These are phyloP conservation scores for Knufia fluminis DNA, from an alignment of 2,329 filamentous ascomycete species.

Conservation along the genomic window DNA sequence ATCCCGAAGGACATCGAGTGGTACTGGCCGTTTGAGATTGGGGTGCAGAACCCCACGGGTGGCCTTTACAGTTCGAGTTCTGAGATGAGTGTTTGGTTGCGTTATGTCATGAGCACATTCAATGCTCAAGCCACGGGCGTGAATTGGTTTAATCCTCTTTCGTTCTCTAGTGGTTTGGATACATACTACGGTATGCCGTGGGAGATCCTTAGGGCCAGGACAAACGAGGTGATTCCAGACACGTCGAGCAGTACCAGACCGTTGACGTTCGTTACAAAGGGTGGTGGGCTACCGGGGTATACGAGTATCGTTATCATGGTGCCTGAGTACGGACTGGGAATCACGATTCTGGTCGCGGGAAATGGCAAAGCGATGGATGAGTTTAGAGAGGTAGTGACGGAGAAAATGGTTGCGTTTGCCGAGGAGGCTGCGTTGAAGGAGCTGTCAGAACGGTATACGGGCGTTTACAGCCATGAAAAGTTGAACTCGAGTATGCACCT, in stretches of 20 bases:
- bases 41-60: slow-evolving; percentile 24
- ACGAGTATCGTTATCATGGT: slow-evolving; percentile 31
- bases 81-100: slow-evolving; percentile 37
- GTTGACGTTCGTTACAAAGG: slow-evolving; percentile 39
- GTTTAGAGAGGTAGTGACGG: neutral
- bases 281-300: slow-evolving; percentile 36
- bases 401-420: neutral
- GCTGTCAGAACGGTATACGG: neutral
- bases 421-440: neutral
- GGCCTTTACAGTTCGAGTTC: slow-evolving; percentile 35
- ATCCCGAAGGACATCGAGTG: slow-evolving; percentile 15
- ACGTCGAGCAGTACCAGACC: slow-evolving; percentile 26
- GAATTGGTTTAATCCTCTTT: slow-evolving; percentile 38
- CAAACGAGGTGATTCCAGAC: slow-evolving; percentile 3
- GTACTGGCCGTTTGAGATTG: slow-evolving; percentile 10
- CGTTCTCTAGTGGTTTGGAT: slow-evolving; percentile 28
- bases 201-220: slow-evolving; percentile 33
- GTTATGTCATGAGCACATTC: slow-evolving; percentile 35
- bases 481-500: slow-evolving; percentile 14
- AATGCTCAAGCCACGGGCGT: slow-evolving; percentile 32
- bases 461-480: slow-evolving; percentile 5
- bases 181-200: slow-evolving; percentile 41
- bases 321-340: slow-evolving; percentile 42
- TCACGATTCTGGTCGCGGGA: slow-evolving; percentile 32
- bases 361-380: slow-evolving; percentile 9